Percentiles rank a stretch among this genome's conserved stretches.
Evolutionary conservation across 257 asterid species (phyloP).

Genomic region (Fraxinus cuspidata): DNA sequence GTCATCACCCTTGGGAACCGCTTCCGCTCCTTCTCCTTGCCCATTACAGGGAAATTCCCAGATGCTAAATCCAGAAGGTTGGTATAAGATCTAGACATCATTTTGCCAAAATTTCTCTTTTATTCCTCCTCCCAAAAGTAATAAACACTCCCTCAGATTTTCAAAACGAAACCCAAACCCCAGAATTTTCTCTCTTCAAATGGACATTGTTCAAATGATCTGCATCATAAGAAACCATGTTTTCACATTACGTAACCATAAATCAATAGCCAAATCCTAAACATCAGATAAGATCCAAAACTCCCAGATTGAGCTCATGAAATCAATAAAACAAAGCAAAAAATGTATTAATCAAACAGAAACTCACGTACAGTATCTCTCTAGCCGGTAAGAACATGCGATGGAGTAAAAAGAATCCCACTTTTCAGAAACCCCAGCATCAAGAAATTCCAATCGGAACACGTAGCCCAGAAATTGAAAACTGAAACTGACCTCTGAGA

Average conservation of each 20-base stretch:
- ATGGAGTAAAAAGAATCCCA: slow-evolving; percentile 26
- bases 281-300: slow-evolving; percentile 12
- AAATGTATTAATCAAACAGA: slow-evolving; percentile 29
- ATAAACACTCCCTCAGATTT: slow-evolving; percentile 14
- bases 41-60: slow-evolving; percentile 75
- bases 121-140: slow-evolving; percentile 22
- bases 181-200: slow-evolving; percentile 19
- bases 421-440: slow-evolving; percentile 18
- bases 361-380: slow-evolving; percentile 20
- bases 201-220: slow-evolving; percentile 13
- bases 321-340: slow-evolving; percentile 1
- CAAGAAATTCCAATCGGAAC: slow-evolving; percentile 29
- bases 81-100: slow-evolving; percentile 90
- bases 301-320: not conserved
- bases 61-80: slow-evolving; percentile 85
- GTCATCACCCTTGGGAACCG: slow-evolving; percentile 84
- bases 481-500: slow-evolving; percentile 42
- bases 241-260: slow-evolving; percentile 16
- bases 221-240: slow-evolving; percentile 26
- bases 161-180: slow-evolving; percentile 21
- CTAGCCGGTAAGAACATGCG: slow-evolving; percentile 3
- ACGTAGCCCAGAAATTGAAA: slow-evolving; percentile 29
- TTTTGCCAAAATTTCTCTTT: slow-evolving; percentile 41
- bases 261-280: not conserved
- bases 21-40: slow-evolving; percentile 66